Percentiles rank a stretch among this genome's conserved stretches.
These are phyloP conservation scores for Lentinula lateritia DNA, from an alignment of 768 basidiomycete species.

Conservation along the genomic window DNA sequence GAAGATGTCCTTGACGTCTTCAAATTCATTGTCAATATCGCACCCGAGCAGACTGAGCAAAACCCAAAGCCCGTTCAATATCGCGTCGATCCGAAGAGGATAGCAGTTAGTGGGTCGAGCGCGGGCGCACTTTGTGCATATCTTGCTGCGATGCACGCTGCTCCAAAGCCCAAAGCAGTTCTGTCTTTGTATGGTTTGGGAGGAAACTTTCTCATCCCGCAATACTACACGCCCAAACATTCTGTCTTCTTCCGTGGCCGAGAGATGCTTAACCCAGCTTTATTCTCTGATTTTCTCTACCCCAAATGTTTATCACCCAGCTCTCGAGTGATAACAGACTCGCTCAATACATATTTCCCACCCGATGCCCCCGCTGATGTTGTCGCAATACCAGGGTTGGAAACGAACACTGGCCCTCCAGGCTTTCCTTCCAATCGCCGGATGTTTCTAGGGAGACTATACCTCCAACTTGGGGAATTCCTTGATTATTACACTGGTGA, in stretches of 20 bases:
- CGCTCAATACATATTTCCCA: slow-evolving; percentile 4
- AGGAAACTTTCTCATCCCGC: slow-evolving; percentile 40
- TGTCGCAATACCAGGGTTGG: not conserved
- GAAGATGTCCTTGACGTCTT: slow-evolving; percentile 56
- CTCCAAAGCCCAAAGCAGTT: slow-evolving; percentile 48
- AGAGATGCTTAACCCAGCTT: slow-evolving; percentile 1
- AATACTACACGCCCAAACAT: not conserved
- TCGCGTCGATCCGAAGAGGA: slow-evolving; percentile 34
- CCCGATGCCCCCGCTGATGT: not conserved
- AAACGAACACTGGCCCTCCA: slow-evolving; percentile 20
- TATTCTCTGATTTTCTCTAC: slow-evolving; percentile 3
- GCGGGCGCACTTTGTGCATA: slow-evolving; percentile 63
- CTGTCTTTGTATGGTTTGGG: slow-evolving; percentile 60
- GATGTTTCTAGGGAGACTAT: slow-evolving; percentile 52
- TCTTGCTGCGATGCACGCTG: slow-evolving; percentile 48
- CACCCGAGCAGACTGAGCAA: not conserved
- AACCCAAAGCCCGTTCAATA: slow-evolving; percentile 13
- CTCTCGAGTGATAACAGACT: not conserved
- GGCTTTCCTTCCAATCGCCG: slow-evolving; percentile 60
- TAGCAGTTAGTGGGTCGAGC: slow-evolving; percentile 53
- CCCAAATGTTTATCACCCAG: not conserved
- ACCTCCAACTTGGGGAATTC: slow-evolving; percentile 51
- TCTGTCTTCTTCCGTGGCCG: slow-evolving; percentile 2
- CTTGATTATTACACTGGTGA: slow-evolving; percentile 56
- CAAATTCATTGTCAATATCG: slow-evolving; percentile 29